Evolutionary conservation across 108 stramenopile genomes (phyloP).

Genomic region (Skeletonema potamos): DNA sequence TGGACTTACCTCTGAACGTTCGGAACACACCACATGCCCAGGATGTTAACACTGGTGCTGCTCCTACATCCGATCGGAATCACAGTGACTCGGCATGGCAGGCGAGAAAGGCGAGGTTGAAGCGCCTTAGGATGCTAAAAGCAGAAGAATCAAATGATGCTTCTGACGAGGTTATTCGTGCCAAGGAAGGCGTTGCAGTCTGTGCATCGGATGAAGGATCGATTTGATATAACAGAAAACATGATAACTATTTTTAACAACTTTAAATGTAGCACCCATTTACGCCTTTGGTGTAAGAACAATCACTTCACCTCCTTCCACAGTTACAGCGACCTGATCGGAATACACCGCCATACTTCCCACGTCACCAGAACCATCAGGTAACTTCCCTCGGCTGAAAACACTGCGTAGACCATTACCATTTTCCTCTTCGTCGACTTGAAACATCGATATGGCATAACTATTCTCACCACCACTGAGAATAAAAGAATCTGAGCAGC

Average conservation of each 20-base stretch:
- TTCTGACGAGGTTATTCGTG: constrained; percentile 4
- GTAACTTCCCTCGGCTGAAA: constrained; percentile 60
- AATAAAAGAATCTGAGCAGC: constrained; percentile 37
- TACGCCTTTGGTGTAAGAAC: constrained; percentile 36
- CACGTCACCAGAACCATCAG: constrained; percentile 56
- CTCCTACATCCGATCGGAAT: not conserved
- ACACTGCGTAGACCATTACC: constrained; percentile 31
- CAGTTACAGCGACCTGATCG: constrained; percentile 48
- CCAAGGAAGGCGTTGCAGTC: not conserved
- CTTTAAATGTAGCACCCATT: not conserved
- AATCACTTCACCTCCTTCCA: constrained; percentile 65
- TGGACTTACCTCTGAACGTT: not conserved
- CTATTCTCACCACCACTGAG: constrained; percentile 65
- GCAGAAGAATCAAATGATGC: not conserved
- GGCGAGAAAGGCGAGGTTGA: constrained; percentile 36
- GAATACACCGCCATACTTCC: constrained; percentile 57
- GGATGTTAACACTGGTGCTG: constrained; percentile 2
- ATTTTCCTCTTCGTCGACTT: not conserved
- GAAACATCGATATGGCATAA: constrained; percentile 56
- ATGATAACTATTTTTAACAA: not conserved
- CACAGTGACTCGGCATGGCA: constrained; percentile 24
- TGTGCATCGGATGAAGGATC: constrained; percentile 10
- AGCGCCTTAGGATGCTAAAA: constrained; percentile 14
- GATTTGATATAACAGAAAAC: not conserved
- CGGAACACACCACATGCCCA: not conserved